Base-by-base conservation (phyloP, 805 yeast species). In the Wickerhamomyces bisporus region DNA sequence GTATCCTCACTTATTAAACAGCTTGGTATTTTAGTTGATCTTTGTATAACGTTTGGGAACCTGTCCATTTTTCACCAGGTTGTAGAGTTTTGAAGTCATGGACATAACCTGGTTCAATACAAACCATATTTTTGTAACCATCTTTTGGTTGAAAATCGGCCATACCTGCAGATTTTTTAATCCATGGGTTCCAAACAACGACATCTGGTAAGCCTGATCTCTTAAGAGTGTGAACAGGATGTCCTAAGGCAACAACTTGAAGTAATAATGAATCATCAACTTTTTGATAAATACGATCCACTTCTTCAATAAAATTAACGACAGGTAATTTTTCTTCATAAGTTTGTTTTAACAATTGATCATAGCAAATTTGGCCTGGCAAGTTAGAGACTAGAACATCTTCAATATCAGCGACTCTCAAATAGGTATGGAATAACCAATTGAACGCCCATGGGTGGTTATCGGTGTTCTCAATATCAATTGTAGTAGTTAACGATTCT, bases 171-270 rank as follows among this genome's bases (percentile, higher is more conserved):
- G 93, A 76, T 60, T 84, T 86, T 40, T 82, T 73, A 48, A 75
- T 68, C 98, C 98, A 93, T 26, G 98, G 98, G 62, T 93, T 93
- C 98, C 98, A 93, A 39, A 93, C 97, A 34, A 93, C 98, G 26
- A 73, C 65, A 47, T 78, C 84, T 25, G 68, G 72, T 30, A 86
- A 66, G 50, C 81, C 81, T 13, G 64, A 64, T 55, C 95, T 72
- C 38, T 74, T 67, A 26, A 91, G 61, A 30, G 84, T 79, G 57
- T 81, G 82, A 34, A 78, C 59, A 7, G 86, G 89, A 45, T 77
- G 72, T 32, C 91, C 93, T 39, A 73, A 70, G 42, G 77, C 80
- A 34, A 81, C 77, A 36, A 89, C 79, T 55, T 82, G 87, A 28
- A 86, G 65, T 6, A 71, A 44, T 53, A 79, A 80, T 5, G 63